Evolutionary conservation across 192 early-diverging fungal species (phyloP).

Genomic region (Radiomyces spectabilis): DNA sequence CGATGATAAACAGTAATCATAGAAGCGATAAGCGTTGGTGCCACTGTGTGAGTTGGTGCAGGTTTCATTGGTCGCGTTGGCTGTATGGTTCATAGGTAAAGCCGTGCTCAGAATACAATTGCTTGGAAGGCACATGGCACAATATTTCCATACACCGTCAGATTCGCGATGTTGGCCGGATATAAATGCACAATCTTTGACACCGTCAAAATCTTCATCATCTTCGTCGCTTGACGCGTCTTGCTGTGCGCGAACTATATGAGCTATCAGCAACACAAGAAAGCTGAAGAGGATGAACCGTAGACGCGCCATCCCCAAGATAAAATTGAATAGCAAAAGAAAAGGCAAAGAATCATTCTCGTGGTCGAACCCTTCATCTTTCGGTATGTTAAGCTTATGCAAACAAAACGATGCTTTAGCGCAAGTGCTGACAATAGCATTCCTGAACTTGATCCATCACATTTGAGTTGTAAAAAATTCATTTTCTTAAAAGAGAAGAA

Average conservation of each 20-base stretch:
- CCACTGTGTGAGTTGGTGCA: slow-evolving; percentile 7
- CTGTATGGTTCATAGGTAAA: background rate
- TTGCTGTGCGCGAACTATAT: background rate
- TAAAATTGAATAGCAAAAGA: too few species aligned
- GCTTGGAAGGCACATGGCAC: slow-evolving; percentile 17
- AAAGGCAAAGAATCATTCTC: too few species aligned
- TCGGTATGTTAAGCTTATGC: too few species aligned
- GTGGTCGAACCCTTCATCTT: too few species aligned
- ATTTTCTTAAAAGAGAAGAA: too few species aligned
- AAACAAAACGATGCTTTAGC: too few species aligned
- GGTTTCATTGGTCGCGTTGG: background rate
- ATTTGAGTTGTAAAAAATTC: too few species aligned
- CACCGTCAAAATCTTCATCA: slow-evolving; percentile 1
- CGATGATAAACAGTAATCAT: slow-evolving; percentile 12
- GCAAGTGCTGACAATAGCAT: too few species aligned
- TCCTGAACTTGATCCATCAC: too few species aligned
- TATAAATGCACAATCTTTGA: slow-evolving; percentile 8
- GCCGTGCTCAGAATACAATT: slow-evolving; percentile 13
- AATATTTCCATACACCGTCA: slow-evolving; percentile 15
- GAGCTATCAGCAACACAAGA: too few species aligned
- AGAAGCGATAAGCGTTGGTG: slow-evolving; percentile 4
- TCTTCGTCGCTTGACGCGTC: background rate
- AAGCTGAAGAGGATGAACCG: too few species aligned
- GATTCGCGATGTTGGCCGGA: slow-evolving; percentile 10
- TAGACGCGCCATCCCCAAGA: too few species aligned